Evolutionary conservation across 1,284 basidiomycete genomes (phyloP).

Genomic region (Leccinum subspadiceum): DNA sequence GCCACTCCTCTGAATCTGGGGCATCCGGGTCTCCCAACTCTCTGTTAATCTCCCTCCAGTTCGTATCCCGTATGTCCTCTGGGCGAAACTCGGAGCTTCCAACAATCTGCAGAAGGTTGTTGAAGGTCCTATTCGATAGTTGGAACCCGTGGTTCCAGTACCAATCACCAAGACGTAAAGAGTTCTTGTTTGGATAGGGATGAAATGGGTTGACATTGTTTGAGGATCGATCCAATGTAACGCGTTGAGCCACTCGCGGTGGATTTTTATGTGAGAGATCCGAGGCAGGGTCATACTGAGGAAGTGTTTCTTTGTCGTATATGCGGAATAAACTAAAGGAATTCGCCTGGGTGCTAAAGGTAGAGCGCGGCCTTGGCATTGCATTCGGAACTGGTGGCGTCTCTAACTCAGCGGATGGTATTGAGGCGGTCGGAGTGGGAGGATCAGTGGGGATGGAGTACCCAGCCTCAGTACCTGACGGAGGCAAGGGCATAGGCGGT

Average conservation of each 20-base stretch:
- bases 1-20: not conserved
- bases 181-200: not conserved
- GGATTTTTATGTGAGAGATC: not conserved
- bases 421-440: not conserved
- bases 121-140: not conserved
- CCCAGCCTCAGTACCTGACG: not conserved
- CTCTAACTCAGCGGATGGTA: not conserved
- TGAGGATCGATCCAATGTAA: too few relatives aligned
- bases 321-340: not conserved
- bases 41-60: not conserved
- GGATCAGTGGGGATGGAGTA: not conserved
- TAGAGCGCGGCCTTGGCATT: not conserved
- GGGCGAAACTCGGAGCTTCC: not conserved
- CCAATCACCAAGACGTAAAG: not conserved
- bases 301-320: not conserved
- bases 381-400: not conserved
- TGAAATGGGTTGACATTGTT: not conserved
- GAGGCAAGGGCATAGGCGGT: not conserved
- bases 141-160: not conserved
- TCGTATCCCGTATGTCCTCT: not conserved
- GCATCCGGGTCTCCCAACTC: not conserved
- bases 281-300: not conserved
- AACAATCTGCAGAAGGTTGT: not conserved
- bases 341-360: not conserved
- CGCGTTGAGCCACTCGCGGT: not conserved